A percentile compares a stretch with the other conserved stretches of the same genome.
Conservation (phyloP, 371 early-diverging fungal species). For the Syncephalastrum sp. region DNA sequence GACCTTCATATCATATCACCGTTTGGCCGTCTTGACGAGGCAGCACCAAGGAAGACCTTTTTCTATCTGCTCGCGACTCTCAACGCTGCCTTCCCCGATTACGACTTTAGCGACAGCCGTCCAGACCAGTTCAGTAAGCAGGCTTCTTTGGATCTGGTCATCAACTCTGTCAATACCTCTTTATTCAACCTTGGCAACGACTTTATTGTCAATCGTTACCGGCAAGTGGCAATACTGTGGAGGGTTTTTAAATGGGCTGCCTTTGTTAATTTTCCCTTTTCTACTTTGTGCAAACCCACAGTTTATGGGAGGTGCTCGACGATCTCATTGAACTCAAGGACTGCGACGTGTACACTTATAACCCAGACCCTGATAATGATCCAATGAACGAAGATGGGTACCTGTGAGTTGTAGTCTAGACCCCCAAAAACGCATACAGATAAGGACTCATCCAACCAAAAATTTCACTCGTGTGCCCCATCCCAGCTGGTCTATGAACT, state of each 20-base stretch:
- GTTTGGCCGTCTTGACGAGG: constrained; percentile 81
- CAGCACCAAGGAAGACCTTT: constrained; percentile 78
- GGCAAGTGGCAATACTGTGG: constrained; percentile 20
- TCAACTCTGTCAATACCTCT: constrained; percentile 84
- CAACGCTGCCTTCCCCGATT: constrained; percentile 92
- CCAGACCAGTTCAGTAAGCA: constrained; percentile 86
- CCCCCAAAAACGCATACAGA: background rate
- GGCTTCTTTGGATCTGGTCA: constrained; percentile 67
- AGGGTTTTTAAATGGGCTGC: background rate
- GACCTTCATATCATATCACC: constrained; percentile 65
- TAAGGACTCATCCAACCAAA: background rate
- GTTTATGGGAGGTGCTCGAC: constrained; percentile 85
- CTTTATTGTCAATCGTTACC: constrained; percentile 43
- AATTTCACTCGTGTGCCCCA: background rate
- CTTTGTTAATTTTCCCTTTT: background rate
- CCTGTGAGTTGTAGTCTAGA: constrained; percentile 27
- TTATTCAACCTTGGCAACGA: constrained; percentile 82
- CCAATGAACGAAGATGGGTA: constrained; percentile 83
- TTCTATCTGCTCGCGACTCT: constrained; percentile 91
- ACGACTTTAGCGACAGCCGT: constrained; percentile 89
- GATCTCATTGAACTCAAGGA: constrained; percentile 76
- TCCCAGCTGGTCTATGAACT: constrained; percentile 88
- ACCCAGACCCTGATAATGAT: constrained; percentile 82
- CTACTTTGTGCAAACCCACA: background rate
- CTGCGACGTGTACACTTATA: constrained; percentile 86